Evolutionary conservation across 352 stramenopile species (phyloP).

Genomic region (Globisporangium barbulae): DNA sequence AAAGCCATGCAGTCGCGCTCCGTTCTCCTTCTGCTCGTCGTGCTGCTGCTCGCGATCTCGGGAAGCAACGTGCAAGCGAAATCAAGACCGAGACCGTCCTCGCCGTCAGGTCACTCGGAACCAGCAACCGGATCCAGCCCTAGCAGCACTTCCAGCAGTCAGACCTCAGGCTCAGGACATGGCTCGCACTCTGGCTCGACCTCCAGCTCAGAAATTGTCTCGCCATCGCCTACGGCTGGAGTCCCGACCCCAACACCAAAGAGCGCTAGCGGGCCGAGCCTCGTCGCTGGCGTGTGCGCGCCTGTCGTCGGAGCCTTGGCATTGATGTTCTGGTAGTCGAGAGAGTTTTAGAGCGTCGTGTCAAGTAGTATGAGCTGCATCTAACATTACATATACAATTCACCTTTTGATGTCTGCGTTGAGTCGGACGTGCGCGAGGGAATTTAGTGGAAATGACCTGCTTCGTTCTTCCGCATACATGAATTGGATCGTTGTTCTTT

Average conservation of each 20-base stretch:
- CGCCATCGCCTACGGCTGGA: neutral
- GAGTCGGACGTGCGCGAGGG: too few relatives aligned
- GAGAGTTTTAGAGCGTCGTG: neutral
- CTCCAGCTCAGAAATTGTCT: neutral
- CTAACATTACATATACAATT: neutral
- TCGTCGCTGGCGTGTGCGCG: neutral
- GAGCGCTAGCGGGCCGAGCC: neutral
- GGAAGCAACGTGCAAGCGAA: neutral
- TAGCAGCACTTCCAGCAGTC: neutral
- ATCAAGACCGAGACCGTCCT: neutral
- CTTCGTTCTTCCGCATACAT: too few relatives aligned
- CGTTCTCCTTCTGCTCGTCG: neutral
- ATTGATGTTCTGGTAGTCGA: conserved; percentile 1
- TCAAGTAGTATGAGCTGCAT: neutral
- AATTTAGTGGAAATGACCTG: too few relatives aligned
- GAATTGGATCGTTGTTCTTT: too few relatives aligned
- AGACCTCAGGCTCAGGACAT: neutral
- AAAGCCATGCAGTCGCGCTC: neutral
- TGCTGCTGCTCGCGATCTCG: neutral
- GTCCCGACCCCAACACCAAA: neutral
- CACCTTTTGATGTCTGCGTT: neutral
- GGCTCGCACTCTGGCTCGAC: neutral
- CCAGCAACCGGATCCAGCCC: neutral
- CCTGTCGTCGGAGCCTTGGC: neutral
- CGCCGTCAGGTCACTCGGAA: neutral